Evolutionary conservation across 2,329 filamentous ascomycete genomes (phyloP), one percentile per base, ranked within the genome.

Genomic region (Trichophyton benhamiae): DNA sequence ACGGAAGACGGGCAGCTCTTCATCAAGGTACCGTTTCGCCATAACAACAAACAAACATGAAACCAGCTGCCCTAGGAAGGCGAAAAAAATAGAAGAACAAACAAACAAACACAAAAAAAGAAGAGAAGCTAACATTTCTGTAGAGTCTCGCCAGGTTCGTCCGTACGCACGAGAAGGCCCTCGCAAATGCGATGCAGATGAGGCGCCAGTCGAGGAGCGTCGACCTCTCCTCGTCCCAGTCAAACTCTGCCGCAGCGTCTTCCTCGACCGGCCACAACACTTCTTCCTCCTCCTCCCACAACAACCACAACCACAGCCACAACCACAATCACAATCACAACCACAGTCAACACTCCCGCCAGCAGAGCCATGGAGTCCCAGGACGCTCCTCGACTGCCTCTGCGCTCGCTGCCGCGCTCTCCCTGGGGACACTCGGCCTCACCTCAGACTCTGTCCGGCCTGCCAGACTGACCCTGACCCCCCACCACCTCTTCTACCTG

Each of bases 111-210:
- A 44, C 2, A n/a, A 44, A 44, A 7, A 44, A 44, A 17, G n/a
- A 27, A 44, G 13, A 44, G 15, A 25, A 48, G 7, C 27, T 13
- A 58, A 58, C 55, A 41, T 62, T 30, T 55, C 38, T 63, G 20
- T 46, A 96, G 92, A 94, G 95, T 82, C 83, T 99, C 73, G 91
- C 92, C 72, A 87, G 87, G 77, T 97, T 96, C 77, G 91, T 99
- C 76, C 90, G 91, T 65, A 96, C 91, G 61, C 91, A 99, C 79
- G 94, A 99, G 77, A 95, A 95, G 78, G 92, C 91, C 42, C 83
- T 99, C 65, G 94, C 94, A 72, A 97, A 97, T 78, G 92, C 92
- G 69, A 80, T 96, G 65, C 92, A 96, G 75, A 82, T 95, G 68
- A 87, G 87, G 73, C 85, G 89, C 69, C 82, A 83, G 65, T 79